phyloP scores from a whole-genome alignment of 176 grass and related monocot species.

The Phoenix roebelenii region DNA sequence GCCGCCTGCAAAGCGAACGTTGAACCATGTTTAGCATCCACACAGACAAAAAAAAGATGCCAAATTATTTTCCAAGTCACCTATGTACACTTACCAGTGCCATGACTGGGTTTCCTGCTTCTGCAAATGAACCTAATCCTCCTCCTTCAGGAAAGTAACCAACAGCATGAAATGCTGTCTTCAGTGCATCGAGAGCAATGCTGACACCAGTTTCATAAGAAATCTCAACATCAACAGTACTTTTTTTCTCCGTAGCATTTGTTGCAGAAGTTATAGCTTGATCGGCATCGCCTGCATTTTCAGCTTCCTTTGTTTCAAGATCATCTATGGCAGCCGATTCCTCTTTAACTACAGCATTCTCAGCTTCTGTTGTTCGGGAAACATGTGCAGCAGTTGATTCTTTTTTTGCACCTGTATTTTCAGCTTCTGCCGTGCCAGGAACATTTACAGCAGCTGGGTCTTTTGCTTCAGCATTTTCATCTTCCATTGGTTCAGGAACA shows the following conservation, averaged over 20 bases:
- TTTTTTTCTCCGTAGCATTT: conserved; percentile 27
- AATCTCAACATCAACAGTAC: conserved; percentile 34
- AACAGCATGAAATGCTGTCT: conserved; percentile 75
- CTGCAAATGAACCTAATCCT: conserved; percentile 67
- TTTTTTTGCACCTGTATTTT: conserved; percentile 52
- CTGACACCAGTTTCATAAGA: conserved; percentile 32
- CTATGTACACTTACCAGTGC: conserved; percentile 51
- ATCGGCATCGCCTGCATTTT: conserved; percentile 32
- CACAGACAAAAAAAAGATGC: neutral
- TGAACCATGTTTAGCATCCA: conserved; percentile 1
- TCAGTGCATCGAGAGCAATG: conserved; percentile 67
- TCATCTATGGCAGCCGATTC: conserved; percentile 22
- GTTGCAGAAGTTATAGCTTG: conserved; percentile 38
- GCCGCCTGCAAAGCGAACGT: conserved; percentile 50
- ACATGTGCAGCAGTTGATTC: conserved; percentile 26
- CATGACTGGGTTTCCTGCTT: conserved; percentile 96
- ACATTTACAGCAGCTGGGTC: conserved; percentile 30
- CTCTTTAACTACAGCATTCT: conserved; percentile 26
- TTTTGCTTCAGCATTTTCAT: conserved; percentile 51
- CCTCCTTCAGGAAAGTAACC: conserved; percentile 54
- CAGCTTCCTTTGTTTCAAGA: conserved; percentile 41
- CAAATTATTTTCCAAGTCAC: neutral
- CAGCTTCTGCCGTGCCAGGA: conserved; percentile 54
- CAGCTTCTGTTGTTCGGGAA: conserved; percentile 38
- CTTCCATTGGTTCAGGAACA: conserved; percentile 52